A percentile compares a stretch with the other conserved stretches of the same genome.
phyloP scores from a whole-genome alignment of 2,329 filamentous ascomycete genomes.

The Basipetospora chlamydospora region DNA sequence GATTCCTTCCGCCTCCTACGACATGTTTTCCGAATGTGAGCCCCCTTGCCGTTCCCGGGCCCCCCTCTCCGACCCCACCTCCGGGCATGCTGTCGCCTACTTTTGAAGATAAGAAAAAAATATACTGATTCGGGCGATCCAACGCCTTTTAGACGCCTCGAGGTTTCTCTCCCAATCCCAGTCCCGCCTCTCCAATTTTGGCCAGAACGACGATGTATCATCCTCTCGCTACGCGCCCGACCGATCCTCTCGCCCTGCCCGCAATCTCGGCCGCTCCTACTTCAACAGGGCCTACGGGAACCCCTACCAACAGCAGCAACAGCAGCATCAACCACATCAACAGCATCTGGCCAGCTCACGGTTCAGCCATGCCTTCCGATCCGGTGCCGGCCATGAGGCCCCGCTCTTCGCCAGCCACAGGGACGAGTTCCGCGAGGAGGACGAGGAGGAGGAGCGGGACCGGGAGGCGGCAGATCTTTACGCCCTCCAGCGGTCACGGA shows the following conservation, averaged over 20 bases:
- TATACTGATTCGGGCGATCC: no score
- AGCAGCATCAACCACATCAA: no score
- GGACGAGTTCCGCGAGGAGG: conserved; percentile 83
- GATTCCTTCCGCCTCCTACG: no score
- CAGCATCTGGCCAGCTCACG: conserved; percentile 57
- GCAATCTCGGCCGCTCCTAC: conserved; percentile 25
- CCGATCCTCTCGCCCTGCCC: conserved; percentile 20
- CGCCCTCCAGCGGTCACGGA: conserved; percentile 75
- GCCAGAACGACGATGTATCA: conserved; percentile 34
- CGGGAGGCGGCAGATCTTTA: conserved; percentile 89
- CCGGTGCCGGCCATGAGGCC: conserved; percentile 60
- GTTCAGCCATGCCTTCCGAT: conserved; percentile 64
- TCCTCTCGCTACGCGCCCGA: conserved; percentile 15
- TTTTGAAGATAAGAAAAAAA: no score
- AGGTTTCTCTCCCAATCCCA: conserved; percentile 93
- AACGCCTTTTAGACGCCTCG: conserved; percentile 61
- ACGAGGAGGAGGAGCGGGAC: conserved; percentile 82
- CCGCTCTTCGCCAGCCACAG: conserved; percentile 89
- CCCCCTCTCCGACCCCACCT: neutral
- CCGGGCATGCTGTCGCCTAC: no score
- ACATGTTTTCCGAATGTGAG: conserved; percentile 68
- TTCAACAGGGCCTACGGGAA: conserved; percentile 42
- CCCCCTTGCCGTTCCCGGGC: conserved; percentile 10
- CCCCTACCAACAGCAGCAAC: conserved; percentile 72
- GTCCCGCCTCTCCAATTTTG: conserved; percentile 66